A percentile compares a stretch with the other conserved stretches of the same genome.
These are phyloP conservation scores for Ustilago shanxiensis DNA, from an alignment of 1,284 basidiomycete species.

Conservation along the genomic window DNA sequence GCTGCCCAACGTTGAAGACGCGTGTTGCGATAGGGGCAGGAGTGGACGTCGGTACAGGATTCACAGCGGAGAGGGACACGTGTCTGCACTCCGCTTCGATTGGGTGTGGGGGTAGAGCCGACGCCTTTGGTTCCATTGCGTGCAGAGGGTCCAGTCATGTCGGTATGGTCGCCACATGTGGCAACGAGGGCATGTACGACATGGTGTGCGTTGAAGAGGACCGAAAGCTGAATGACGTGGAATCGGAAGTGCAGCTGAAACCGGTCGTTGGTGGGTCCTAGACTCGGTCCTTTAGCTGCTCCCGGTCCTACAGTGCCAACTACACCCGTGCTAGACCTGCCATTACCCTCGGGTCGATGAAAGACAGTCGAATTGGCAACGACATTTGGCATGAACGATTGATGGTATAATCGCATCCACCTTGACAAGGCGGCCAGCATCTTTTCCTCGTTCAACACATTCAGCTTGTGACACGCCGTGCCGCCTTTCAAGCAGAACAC, in stretches of 20 bases:
- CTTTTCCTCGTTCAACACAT: conserved; percentile 25
- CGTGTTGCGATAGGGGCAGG: conserved; percentile 39
- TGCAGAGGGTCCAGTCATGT: conserved; percentile 3
- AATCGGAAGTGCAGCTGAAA: conserved; percentile 46
- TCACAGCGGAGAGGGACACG: conserved; percentile 31
- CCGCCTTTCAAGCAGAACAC: conserved; percentile 29
- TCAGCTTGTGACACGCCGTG: conserved; percentile 23
- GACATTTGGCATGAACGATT: conserved; percentile 35
- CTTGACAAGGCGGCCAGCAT: conserved; percentile 39
- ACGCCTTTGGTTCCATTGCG: not conserved
- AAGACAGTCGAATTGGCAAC: conserved; percentile 24
- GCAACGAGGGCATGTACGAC: conserved; percentile 39
- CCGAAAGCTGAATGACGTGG: conserved; percentile 43
- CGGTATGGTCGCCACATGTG: conserved; percentile 27
- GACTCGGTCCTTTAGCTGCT: conserved; percentile 3
- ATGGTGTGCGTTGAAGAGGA: conserved; percentile 42
- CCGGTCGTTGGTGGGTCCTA: conserved; percentile 49
- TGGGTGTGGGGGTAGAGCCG: not conserved
- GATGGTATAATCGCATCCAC: conserved; percentile 45
- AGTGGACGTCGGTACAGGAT: conserved; percentile 24
- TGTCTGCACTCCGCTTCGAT: conserved; percentile 10
- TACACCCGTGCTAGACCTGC: not conserved
- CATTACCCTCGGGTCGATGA: conserved; percentile 6
- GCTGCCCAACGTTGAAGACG: conserved; percentile 45
- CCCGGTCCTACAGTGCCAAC: not conserved